Base-by-base conservation (phyloP, 306 rosid genomes). In the Mimosa pudica region DNA sequence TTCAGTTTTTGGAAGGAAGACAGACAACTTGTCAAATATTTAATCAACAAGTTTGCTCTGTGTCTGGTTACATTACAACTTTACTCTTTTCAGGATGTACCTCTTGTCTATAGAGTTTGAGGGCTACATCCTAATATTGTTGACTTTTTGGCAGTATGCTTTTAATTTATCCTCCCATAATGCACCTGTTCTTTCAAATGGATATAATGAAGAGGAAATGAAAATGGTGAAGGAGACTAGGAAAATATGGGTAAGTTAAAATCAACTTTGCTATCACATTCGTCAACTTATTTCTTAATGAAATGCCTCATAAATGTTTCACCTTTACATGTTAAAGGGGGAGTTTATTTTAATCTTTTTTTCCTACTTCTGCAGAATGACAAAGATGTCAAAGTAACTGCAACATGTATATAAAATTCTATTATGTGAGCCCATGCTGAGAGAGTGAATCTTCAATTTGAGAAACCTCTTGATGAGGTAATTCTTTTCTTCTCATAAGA, bases 171-270 rank as follows among this genome's bases (percentile, higher is more conserved):
- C 93, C 91, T 96, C 98, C 0, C 98, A 96, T 86, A 93, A 93
- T 79, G 92, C 98, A 24, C 60, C 97, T 46, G 84, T 96, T 77
- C 91, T 93, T 70, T 63, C 96, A 71, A 96, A 96, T 30, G 99
- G 98, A 71, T 96, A 96, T 81, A 96, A 96, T 44, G 99, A 96
- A 90, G 99, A 96, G 86, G 99, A 96, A 86, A 93, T 96, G 98
- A 96, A 96, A 82, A 68, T 96, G 85, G 97, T 96, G 71, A 93
- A 93, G 83, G 99, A 93, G 87, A 96, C 98, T 0, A 83, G 87
- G 77, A 93, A 96, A 87, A 96, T 96, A 14, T 96, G 99, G 99
- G 99, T 91, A 74, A 85, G 84, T 66, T 73, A 55, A 63, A 76
- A 78, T 30, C 20, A 9, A 62, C n/a, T n/a, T n/a, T n/a, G n/a